Evolutionary conservation across 1,284 basidiomycete species (phyloP).

Genomic region (Rhodotorula glutinis): DNA sequence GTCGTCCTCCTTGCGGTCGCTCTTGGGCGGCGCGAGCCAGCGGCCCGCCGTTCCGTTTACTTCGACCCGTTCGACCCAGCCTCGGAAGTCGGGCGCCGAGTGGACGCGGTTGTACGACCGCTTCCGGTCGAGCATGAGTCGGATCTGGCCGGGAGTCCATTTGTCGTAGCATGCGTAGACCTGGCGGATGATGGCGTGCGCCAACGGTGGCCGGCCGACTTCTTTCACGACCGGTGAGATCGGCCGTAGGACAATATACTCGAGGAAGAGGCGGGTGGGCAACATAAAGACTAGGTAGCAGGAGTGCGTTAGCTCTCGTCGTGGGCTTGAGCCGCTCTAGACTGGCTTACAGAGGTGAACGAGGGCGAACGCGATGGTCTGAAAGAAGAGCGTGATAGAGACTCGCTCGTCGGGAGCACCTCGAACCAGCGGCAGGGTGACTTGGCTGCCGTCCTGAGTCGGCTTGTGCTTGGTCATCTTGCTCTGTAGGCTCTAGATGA

Average conservation of each 20-base stretch:
- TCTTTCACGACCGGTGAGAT: constrained; percentile 7
- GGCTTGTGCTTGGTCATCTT: not conserved
- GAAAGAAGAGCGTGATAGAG: not conserved
- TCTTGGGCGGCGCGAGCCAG: constrained; percentile 23
- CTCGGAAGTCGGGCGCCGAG: not conserved
- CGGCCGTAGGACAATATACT: constrained; percentile 12
- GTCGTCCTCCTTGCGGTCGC: constrained; percentile 15
- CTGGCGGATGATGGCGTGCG: constrained; percentile 20
- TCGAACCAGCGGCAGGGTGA: constrained; percentile 9
- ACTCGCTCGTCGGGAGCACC: constrained; percentile 6
- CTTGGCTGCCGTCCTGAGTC: not conserved
- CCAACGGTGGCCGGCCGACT: constrained; percentile 18
- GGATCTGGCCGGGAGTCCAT: constrained; percentile 16
- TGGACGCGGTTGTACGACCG: constrained; percentile 10
- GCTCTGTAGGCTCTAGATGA: too few species aligned
- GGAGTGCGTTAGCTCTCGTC: too few species aligned
- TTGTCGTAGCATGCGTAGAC: constrained; percentile 9
- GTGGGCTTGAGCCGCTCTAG: too few species aligned
- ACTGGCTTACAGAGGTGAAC: too few species aligned
- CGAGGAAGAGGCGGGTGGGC: constrained; percentile 9
- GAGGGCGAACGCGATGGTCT: not conserved
- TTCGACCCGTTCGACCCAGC: constrained; percentile 21
- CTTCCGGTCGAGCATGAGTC: constrained; percentile 24
- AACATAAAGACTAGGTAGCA: constrained; percentile 9
- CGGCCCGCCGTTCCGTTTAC: constrained; percentile 13